Base-by-base conservation (phyloP, 1,139 yeast genomes). In the Yamadazyma triangularis region DNA sequence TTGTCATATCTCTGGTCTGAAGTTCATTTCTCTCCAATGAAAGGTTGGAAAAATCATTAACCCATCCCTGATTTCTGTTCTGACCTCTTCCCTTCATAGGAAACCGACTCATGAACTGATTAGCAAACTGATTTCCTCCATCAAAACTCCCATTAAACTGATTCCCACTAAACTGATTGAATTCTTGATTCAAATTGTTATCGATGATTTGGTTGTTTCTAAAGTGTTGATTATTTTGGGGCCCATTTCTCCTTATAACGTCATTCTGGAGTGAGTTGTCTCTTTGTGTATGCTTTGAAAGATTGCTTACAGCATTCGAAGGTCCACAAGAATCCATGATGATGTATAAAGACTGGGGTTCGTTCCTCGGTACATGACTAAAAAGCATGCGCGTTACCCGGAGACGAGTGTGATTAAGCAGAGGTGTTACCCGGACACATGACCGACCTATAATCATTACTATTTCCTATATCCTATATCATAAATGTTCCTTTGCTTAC, bases 241-340 rank as follows among this genome's bases (percentile, higher is more conserved):
- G 40, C 16, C 13, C 39, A 28, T 31, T 29, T 28, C 31, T 34
- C 23, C 25, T 25, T 20, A 33, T 30, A 14, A 42, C 44, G 28
- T 60, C 64, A 32, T 53, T 52, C 30, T 60, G 66, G 13, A 60
- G 42, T 7, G 64, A 50, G 23, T 42, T 55, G 34, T 62, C 67
- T 34, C 61, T 41, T 32, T 56, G 62, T 2, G 64, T 37, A 38
- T 61, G 62, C 34, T 57, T 57, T 16, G 55, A 46, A 26, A 62
- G 47, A 44, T 56, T 58, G 35, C 53, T 53, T 24, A 62, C 44
- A 13, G 67, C 67, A 36, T 54, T 62, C 10, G 65, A 50, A 12
- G 66, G 66, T 23, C 66, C 66, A 51, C 69, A 62, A 21, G 57
- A 57, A 30, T 62, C 66, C 69, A 62, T 62, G 15, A 12, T 20